Evolutionary conservation across 805 yeast genomes (phyloP).

Genomic region (Yarrowia sp.): DNA sequence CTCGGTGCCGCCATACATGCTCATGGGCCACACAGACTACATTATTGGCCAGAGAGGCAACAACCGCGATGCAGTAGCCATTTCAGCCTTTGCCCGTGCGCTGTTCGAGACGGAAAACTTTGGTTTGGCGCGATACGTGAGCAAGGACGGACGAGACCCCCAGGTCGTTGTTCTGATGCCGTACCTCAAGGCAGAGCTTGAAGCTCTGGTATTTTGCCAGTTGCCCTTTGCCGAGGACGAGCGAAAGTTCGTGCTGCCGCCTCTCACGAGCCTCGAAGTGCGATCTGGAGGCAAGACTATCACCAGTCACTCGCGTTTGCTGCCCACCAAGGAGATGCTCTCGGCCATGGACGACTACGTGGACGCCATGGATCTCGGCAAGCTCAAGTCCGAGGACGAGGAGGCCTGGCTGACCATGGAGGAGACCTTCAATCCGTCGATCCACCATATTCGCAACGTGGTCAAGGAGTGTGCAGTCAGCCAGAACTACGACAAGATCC

Average conservation of each 20-base stretch:
- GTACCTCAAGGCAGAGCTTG: constrained; percentile 35
- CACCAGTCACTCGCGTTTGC: constrained; percentile 32
- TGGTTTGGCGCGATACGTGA: constrained; percentile 65
- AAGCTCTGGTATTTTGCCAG: constrained; percentile 48
- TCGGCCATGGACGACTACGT: constrained; percentile 47
- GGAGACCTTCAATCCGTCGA: constrained; percentile 36
- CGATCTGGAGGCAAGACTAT: constrained; percentile 40
- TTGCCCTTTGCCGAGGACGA: constrained; percentile 78
- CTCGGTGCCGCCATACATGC: constrained; percentile 53
- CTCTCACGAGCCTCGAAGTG: constrained; percentile 44
- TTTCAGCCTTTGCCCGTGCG: constrained; percentile 52
- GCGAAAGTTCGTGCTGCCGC: constrained; percentile 48
- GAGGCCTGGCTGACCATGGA: constrained; percentile 36
- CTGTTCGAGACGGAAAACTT: constrained; percentile 47
- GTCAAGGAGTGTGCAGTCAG: constrained; percentile 39
- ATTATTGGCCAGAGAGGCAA: constrained; percentile 47
- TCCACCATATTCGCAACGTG: constrained; percentile 33
- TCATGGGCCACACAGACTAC: constrained; percentile 55
- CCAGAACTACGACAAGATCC: constrained; percentile 38
- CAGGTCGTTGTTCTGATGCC: constrained; percentile 58
- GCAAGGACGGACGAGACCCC: constrained; percentile 36
- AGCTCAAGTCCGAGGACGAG: constrained; percentile 28
- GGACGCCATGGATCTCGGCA: constrained; percentile 44
- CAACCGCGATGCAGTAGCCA: constrained; percentile 43
- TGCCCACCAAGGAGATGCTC: constrained; percentile 45